Evolutionary conservation across 768 basidiomycete species (phyloP).

Genomic region (Trametes cingulata): DNA sequence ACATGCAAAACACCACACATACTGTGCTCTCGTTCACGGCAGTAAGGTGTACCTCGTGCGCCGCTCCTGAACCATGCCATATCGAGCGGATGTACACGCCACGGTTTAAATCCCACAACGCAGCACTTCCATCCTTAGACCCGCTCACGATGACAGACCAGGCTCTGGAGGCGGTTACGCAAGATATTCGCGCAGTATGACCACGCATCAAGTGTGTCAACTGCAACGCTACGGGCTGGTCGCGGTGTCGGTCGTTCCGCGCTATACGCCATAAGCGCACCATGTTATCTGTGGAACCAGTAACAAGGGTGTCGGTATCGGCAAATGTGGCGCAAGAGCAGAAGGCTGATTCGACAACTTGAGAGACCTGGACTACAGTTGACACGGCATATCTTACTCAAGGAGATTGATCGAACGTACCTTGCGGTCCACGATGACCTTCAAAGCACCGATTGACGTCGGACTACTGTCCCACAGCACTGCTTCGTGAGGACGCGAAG

Average conservation of each 20-base stretch:
- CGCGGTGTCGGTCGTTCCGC: slow-evolving; percentile 35
- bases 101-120: slow-evolving; percentile 87
- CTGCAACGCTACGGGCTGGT: slow-evolving; percentile 34
- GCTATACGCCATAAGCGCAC: slow-evolving; percentile 81
- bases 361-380: slow-evolving; percentile 50
- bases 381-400: too few species aligned
- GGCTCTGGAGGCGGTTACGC: slow-evolving; percentile 69
- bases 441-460: slow-evolving; percentile 53
- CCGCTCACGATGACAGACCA: slow-evolving; percentile 88
- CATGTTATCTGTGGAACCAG: slow-evolving; percentile 77
- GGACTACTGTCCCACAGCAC: slow-evolving; percentile 58
- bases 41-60: slow-evolving; percentile 59
- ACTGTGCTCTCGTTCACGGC: slow-evolving; percentile 89
- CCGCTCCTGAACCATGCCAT: slow-evolving; percentile 53
- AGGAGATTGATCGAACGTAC: too few species aligned
- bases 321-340: slow-evolving; percentile 80
- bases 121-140: slow-evolving; percentile 82
- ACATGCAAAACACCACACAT: slow-evolving; percentile 31
- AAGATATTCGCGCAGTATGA: slow-evolving; percentile 68
- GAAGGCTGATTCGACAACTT: slow-evolving; percentile 73
- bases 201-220: slow-evolving; percentile 80
- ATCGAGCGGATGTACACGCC: slow-evolving; percentile 81
- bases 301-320: slow-evolving; percentile 70
- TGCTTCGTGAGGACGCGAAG: slow-evolving; percentile 63
- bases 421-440: slow-evolving; percentile 62